A percentile compares a stretch with the other conserved stretches of the same genome.
phyloP scores from a whole-genome alignment of 495 filamentous ascomycete genomes.

The Xylaria intraflava region DNA sequence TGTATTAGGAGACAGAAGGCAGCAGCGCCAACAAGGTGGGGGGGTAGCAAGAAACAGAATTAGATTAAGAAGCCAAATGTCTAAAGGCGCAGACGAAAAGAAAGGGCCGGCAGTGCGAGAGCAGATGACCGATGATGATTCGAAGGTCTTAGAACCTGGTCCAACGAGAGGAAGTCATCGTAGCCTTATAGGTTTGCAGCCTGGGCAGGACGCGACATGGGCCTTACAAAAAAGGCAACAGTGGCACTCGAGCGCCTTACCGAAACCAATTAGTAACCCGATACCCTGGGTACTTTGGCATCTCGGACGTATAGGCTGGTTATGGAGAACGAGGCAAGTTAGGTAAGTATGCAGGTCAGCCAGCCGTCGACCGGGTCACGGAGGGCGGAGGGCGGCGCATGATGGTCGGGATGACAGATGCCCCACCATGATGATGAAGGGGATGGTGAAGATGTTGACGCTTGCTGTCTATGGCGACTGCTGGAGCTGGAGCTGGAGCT shows the following conservation, averaged over 20 bases:
- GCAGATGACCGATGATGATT: conserved; percentile 31
- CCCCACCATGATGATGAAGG: conserved; percentile 18
- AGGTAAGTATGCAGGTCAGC: conserved; percentile 23
- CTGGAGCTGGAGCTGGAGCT: background rate
- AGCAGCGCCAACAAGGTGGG: conserved; percentile 8
- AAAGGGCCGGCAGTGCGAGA: conserved; percentile 25
- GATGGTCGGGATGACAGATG: conserved; percentile 10
- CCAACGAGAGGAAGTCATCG: conserved; percentile 26
- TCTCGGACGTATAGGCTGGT: conserved; percentile 17
- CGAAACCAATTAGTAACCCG: conserved; percentile 5
- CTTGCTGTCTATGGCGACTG: background rate
- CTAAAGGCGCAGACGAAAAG: conserved; percentile 19
- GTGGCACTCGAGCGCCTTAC: conserved; percentile 20
- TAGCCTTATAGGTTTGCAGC: conserved; percentile 35
- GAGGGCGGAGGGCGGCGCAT: conserved; percentile 24
- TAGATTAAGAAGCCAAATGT: conserved; percentile 22
- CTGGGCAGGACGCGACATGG: conserved; percentile 20
- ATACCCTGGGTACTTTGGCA: background rate
- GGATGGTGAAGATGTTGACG: background rate
- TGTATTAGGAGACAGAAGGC: conserved; percentile 11
- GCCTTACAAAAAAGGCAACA: conserved; percentile 21
- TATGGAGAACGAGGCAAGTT: background rate
- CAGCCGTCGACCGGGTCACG: conserved; percentile 19
- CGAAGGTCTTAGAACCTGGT: conserved; percentile 23
- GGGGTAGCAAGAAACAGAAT: conserved; percentile 18